phyloP scores from a whole-genome alignment of 2,329 filamentous ascomycete species.

The Scytalidium sp. region DNA sequence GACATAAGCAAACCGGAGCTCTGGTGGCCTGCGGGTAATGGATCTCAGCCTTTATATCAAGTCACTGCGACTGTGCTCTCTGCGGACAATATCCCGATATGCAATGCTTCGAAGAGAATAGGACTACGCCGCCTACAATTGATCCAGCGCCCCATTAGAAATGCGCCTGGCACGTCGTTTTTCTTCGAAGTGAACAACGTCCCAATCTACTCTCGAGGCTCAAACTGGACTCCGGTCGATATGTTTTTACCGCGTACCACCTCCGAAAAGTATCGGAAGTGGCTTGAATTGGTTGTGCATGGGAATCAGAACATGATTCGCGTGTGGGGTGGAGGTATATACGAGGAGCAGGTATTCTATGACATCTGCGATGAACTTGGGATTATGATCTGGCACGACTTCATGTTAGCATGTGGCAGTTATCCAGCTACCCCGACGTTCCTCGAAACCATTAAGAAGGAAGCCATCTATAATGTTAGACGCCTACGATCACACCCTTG shows the following conservation, averaged over 20 bases:
- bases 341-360: conserved; percentile 71
- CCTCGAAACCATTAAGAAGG: conserved; percentile 55
- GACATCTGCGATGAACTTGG: conserved; percentile 74
- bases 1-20: conserved; percentile 56
- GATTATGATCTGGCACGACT: conserved; percentile 80
- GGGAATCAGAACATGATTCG: conserved; percentile 61
- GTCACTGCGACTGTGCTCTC: conserved; percentile 48
- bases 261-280: conserved; percentile 51
- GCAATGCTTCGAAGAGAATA: conserved; percentile 52
- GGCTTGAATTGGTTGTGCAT: conserved; percentile 56
- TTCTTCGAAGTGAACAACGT: conserved; percentile 77
- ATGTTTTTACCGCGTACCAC: conserved; percentile 72
- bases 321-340: conserved; percentile 73
- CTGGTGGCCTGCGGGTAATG: conserved; percentile 73
- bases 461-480: conserved; percentile 66
- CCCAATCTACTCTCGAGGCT: conserved; percentile 76
- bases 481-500: conserved; percentile 80
- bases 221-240: conserved; percentile 82
- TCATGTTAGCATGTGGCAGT: conserved; percentile 75
- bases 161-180: conserved; percentile 70
- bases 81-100: conserved; percentile 26
- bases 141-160: conserved; percentile 53
- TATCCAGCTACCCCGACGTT: conserved; percentile 65
- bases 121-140: conserved; percentile 65
- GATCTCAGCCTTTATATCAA: conserved; percentile 66